These are phyloP conservation scores for Massarina eburnea DNA, from an alignment of 2,329 filamentous ascomycete genomes.

Conservation along the genomic window DNA sequence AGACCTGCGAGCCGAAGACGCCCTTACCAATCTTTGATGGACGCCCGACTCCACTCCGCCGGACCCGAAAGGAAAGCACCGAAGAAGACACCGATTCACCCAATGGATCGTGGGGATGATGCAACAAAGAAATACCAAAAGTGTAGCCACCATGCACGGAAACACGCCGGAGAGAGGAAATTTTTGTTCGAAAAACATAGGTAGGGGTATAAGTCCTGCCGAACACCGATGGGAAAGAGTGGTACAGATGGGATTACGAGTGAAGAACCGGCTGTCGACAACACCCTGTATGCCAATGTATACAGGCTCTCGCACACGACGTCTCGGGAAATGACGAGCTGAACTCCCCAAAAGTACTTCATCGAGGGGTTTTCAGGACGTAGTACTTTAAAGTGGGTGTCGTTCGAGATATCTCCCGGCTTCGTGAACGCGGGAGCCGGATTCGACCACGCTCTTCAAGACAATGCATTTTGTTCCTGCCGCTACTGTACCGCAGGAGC, in stretches of 20 bases:
- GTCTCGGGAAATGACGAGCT: too few species aligned
- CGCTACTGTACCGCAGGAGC: conserved; percentile 47
- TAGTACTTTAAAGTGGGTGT: too few species aligned
- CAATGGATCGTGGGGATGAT: conserved; percentile 21
- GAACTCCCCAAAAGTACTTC: too few species aligned
- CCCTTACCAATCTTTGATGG: conserved; percentile 34
- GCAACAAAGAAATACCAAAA: conserved; percentile 26
- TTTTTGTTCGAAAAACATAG: conserved; percentile 43
- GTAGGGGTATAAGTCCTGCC: conserved; percentile 46
- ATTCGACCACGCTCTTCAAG: too few species aligned
- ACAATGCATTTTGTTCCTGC: too few species aligned
- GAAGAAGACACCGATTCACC: conserved; percentile 13
- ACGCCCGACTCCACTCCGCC: conserved; percentile 34
- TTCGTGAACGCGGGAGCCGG: too few species aligned
- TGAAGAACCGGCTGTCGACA: background rate
- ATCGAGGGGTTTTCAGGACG: too few species aligned
- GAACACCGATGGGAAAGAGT: conserved; percentile 40
- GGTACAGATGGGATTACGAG: conserved; percentile 29
- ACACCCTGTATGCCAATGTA: background rate
- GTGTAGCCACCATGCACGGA: conserved; percentile 29
- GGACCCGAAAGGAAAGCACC: conserved; percentile 18
- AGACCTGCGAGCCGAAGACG: conserved; percentile 28
- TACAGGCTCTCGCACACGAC: background rate
- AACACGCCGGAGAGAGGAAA: conserved; percentile 31
- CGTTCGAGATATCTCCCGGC: too few species aligned